Evolutionary conservation across 2,329 filamentous ascomycete species (phyloP).

Genomic region (Magnaporthiopsis poae): DNA sequence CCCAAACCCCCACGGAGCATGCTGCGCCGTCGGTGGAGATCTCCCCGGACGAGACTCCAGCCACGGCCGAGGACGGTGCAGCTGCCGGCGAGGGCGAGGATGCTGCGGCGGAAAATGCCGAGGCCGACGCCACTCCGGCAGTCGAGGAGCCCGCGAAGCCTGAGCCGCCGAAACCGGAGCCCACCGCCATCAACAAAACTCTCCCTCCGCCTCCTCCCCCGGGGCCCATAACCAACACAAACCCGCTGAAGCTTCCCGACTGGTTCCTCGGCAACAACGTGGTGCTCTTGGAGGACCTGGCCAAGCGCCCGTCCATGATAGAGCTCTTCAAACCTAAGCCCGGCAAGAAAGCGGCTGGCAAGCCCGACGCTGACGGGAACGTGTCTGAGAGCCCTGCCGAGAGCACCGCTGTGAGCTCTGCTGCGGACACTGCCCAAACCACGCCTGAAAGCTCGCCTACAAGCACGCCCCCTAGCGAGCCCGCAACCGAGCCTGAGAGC

Average conservation of each 20-base stretch:
- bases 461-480: neutral
- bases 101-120: neutral
- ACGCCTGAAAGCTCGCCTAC: neutral
- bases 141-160: neutral
- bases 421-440: neutral
- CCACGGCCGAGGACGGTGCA: neutral
- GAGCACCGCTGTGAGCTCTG: neutral
- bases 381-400: neutral
- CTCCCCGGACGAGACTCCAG: neutral
- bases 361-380: neutral
- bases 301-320: neutral
- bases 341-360: neutral
- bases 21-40: neutral
- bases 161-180: neutral
- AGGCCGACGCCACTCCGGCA: neutral
- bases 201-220: neutral
- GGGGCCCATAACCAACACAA: neutral
- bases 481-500: neutral
- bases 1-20: neutral
- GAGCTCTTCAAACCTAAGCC: neutral
- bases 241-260: constrained; percentile 1
- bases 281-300: neutral
- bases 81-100: neutral
- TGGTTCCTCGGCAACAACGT: constrained; percentile 4
- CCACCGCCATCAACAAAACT: neutral